phyloP scores from a whole-genome alignment of 441 rosid genomes.

The Dalechampia spathulata region DNA sequence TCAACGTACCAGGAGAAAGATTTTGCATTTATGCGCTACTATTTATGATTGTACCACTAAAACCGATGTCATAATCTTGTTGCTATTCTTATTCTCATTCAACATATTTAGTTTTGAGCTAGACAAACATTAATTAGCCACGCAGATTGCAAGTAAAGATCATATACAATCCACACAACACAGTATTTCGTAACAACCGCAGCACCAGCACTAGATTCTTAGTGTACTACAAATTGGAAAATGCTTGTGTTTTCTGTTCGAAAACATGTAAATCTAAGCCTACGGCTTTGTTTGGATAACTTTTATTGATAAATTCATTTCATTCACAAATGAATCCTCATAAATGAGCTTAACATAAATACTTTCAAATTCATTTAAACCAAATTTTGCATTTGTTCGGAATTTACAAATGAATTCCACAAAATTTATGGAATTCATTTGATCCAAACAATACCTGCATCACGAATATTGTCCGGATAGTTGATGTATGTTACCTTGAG shows the following conservation, averaged over 20 bases:
- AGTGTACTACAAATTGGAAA: too few relatives aligned
- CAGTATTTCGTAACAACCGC: not conserved
- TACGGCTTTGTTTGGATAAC: too few relatives aligned
- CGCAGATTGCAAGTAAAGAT: not conserved
- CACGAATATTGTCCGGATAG: not conserved
- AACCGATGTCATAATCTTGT: not conserved
- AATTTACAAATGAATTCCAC: too few relatives aligned
- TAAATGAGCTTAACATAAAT: too few relatives aligned
- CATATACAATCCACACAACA: not conserved
- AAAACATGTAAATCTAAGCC: too few relatives aligned
- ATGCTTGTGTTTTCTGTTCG: too few relatives aligned
- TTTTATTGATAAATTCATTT: too few relatives aligned
- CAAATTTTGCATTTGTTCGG: too few relatives aligned
- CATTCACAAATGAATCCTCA: too few relatives aligned
- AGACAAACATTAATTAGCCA: not conserved
- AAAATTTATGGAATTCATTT: too few relatives aligned
- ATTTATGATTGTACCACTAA: not conserved
- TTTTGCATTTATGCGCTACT: not conserved
- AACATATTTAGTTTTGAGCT: not conserved
- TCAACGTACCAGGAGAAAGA: not conserved
- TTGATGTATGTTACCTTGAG: conserved; percentile 48
- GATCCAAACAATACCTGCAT: not conserved
- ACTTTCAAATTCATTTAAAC: too few relatives aligned
- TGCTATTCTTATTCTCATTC: not conserved
- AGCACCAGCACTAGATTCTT: not conserved